Evolutionary conservation across 805 yeast genomes (phyloP).

Genomic region (Suhomyces sp.): DNA sequence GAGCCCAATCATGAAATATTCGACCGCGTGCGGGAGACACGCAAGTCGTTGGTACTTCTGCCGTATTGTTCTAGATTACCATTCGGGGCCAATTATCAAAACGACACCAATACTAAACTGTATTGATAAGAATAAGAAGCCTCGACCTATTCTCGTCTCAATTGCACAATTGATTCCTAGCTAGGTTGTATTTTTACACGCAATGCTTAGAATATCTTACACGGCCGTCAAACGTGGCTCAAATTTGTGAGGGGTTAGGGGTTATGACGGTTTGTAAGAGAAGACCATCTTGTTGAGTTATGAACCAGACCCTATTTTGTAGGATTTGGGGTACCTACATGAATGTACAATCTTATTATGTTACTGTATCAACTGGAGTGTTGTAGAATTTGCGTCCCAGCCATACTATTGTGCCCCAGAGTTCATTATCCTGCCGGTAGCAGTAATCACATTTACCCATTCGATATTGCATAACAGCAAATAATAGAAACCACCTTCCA

Average conservation of each 20-base stretch:
- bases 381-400: background rate
- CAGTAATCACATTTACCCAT: background rate
- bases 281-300: background rate
- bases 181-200: background rate
- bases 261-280: background rate
- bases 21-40: background rate
- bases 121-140: background rate
- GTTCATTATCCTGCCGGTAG: background rate
- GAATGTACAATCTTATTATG: background rate
- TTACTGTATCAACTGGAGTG: background rate
- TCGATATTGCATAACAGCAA: background rate
- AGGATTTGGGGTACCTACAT: background rate
- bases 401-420: background rate
- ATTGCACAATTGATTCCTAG: background rate
- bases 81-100: background rate
- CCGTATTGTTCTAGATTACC: background rate
- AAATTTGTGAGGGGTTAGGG: background rate
- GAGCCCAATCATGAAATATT: background rate
- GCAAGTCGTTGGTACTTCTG: background rate
- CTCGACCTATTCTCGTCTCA: background rate
- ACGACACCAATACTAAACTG: background rate
- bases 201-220: background rate
- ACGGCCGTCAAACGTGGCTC: background rate
- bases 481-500: background rate
- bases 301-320: background rate